Evolutionary conservation across 106 monocot species (phyloP).

Genomic region (Dendrobium chrysotoxum): DNA sequence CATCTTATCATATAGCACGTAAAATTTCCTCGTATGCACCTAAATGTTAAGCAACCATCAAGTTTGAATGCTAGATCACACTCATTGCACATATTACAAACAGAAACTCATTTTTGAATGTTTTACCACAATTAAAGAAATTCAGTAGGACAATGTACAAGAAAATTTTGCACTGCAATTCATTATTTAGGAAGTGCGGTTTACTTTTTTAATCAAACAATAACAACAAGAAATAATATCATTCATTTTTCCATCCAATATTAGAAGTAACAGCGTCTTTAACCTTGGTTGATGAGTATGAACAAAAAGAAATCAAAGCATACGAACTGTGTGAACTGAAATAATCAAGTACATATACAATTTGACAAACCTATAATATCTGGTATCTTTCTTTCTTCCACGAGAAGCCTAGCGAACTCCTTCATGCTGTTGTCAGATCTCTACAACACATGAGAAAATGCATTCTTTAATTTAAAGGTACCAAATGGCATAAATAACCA

Average conservation of each 20-base stretch:
- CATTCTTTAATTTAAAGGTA: background rate
- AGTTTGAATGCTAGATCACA: background rate
- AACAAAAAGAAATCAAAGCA: slow-evolving; percentile 1
- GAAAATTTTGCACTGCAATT: background rate
- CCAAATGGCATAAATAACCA: background rate
- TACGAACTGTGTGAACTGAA: background rate
- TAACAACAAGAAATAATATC: background rate
- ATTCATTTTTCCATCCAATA: background rate
- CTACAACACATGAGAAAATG: slow-evolving; percentile 24
- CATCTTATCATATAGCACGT: background rate
- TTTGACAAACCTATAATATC: slow-evolving; percentile 68
- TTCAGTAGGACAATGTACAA: no score
- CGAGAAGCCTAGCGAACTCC: slow-evolving; percentile 57
- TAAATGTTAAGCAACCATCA: background rate
- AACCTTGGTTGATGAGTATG: background rate
- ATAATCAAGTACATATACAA: background rate
- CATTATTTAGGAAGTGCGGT: background rate
- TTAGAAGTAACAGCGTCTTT: no score
- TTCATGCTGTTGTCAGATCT: slow-evolving; percentile 51
- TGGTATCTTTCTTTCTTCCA: slow-evolving; percentile 45
- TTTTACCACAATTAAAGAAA: background rate
- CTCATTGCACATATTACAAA: background rate
- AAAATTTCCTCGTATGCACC: background rate
- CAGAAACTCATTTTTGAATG: background rate
- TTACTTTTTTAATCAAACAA: background rate